Evolutionary conservation across 75 land plant species (phyloP), one percentile per base, ranked within the genome.

Genomic region (Pinus tabuliformis): DNA sequence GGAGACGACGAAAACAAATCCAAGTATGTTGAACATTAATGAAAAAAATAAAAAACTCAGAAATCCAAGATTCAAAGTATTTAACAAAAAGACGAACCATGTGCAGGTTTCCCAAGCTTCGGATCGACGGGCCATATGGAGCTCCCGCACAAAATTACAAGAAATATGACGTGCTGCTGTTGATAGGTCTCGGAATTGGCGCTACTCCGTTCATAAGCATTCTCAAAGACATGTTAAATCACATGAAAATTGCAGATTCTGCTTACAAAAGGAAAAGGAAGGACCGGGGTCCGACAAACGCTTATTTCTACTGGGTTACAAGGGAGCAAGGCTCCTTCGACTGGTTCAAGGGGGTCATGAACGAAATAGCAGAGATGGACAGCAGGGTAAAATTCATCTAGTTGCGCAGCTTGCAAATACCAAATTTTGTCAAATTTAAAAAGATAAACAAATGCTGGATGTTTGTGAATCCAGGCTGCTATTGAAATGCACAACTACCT

Each of bases 271-370:
- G 39, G 72, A 77, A 63, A 73, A 62, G 30, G 18, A 77, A 57
- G 52, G 56, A 61, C 20, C 59, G 78, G 4, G 68, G 76, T 28
- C 68, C 79, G 20, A 76, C 78, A 11, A 73, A 80, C 11, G 91
- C 89, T 58, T 81, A 89, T 81, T 89, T 87, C 84, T 89, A 89
- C 66, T 89, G 91, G 91, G 91, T 89, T 18, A 89, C 91, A 0
- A 79, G 89, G 57, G 91, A 89, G 80, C 82, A 83, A 18, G 89
- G 89, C 24, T 87, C 89, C 22, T 89, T 89, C 66, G 91, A 89
- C 45, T 89, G 91, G 91, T 89, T 89, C 77, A 75, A 79, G 71
- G 86, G 86, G 2, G 86, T 89, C 61, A 84, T 89, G 89, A 81
- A 81, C 20, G 91, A 89, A 72, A 86, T 89, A 57, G 91, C 83